Conservation (phyloP, 495 filamentous ascomycete genomes). For the Penicillium dipodomyicola region DNA sequence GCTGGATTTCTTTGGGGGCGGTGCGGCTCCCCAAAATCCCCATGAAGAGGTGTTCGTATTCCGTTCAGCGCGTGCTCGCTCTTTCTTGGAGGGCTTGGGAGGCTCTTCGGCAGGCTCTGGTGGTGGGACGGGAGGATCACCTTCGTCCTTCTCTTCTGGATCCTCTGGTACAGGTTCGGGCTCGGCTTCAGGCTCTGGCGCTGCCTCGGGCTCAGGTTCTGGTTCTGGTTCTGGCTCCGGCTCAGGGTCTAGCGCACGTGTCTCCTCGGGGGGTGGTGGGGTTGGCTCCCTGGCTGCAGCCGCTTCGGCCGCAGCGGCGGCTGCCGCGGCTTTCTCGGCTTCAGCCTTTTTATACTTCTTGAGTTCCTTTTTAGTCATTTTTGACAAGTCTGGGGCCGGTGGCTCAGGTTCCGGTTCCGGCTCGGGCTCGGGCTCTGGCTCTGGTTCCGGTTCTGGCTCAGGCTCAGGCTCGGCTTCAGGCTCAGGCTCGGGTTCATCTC, state of each 20-base stretch:
- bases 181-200: slow-evolving; percentile 14
- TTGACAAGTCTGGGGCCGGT: slow-evolving; percentile 24
- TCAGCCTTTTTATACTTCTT: slow-evolving; percentile 37
- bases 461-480: slow-evolving; percentile 34
- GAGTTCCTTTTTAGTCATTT: slow-evolving; percentile 31
- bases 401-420: slow-evolving; percentile 31
- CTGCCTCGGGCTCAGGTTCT: slow-evolving; percentile 21
- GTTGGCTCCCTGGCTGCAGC: slow-evolving; percentile 71
- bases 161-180: slow-evolving; percentile 18
- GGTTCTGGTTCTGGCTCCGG: slow-evolving; percentile 31
- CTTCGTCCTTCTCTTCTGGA: slow-evolving; percentile 25
- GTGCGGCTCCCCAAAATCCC: slow-evolving; percentile 57
- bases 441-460: slow-evolving; percentile 33
- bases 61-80: slow-evolving; percentile 56
- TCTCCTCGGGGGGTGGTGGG: slow-evolving; percentile 45
- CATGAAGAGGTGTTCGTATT: slow-evolving; percentile 48
- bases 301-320: slow-evolving; percentile 19
- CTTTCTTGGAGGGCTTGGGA: slow-evolving; percentile 53
- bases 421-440: slow-evolving; percentile 17
- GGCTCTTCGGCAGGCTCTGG: slow-evolving; percentile 45
- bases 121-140: slow-evolving; percentile 52
- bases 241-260: slow-evolving; percentile 24
- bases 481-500: slow-evolving; percentile 31
- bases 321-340: slow-evolving; percentile 9
- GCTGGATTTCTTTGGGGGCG: slow-evolving; percentile 48